Base-by-base conservation (phyloP, 1,284 basidiomycete species). In the Pterulicium gracile region DNA sequence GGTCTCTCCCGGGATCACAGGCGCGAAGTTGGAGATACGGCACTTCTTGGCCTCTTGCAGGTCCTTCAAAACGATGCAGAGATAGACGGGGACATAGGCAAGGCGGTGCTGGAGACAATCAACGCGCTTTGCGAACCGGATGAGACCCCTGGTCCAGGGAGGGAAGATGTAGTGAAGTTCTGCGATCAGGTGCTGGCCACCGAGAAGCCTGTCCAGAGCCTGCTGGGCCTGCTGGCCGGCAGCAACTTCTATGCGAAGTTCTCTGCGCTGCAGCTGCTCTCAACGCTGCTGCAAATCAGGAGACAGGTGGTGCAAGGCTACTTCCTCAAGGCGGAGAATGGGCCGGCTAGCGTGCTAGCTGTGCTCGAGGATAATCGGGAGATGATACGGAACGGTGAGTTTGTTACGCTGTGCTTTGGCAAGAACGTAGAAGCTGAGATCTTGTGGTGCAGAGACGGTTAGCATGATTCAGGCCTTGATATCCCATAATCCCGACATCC, bases 1-100 rank as follows among this genome's bases (percentile, higher is more conserved):
- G 93, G 93, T 13, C 78, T 98, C 43, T 74, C 85, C 42, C 77
- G 93, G 47, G 94, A 96, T 64, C 92, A 88, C 72, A 93, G 88
- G 61, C 73, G 79, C 50, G 89, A 95, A 49, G 86, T 96, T 17
- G 91, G 88, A 10, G 72, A 77, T 51, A 71, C 73, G 44, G 85
- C 89, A 1, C 69, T 97, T 13, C 67, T 74, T 3, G 83, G 88
- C 1, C 74, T 96, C 3, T 62, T 95, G 3, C 80, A 86, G 22
- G 85, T 92, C 10, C 69, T 95, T 27, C 73, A 83, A 54, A 87
- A 86, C 52, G 93, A 96, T 58, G 86, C 90, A 0, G 81, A 88
- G 54, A 76, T 90, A 45, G 93, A 97, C 60, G 72, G 80, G 5
- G 93, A 96, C 56, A 90, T 88, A 49, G 91, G 85, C 1, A 94